Conservation (phyloP, 164 flowering plant species). For the Buxus sempervirens region DNA sequence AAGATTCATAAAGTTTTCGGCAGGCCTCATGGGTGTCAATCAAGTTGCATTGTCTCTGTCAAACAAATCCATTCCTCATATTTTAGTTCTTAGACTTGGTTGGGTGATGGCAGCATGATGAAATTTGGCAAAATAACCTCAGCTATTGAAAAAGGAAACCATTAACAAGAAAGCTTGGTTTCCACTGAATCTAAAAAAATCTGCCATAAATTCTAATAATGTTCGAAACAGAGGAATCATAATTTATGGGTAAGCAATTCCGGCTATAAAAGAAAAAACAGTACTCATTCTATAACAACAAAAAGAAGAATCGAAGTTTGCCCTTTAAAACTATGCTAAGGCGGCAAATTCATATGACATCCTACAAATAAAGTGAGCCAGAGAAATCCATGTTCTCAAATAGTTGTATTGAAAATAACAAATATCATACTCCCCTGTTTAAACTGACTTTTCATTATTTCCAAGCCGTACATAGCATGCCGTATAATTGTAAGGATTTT, state of each 20-base stretch:
- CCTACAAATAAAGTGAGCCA: background rate
- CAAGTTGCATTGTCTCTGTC: background rate
- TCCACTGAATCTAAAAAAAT: conserved; percentile 2
- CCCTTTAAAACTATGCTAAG: too few relatives aligned
- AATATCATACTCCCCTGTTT: background rate
- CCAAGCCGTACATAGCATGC: background rate
- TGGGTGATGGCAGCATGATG: background rate
- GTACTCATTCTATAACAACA: too few relatives aligned
- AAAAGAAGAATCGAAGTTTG: too few relatives aligned
- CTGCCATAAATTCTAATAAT: background rate
- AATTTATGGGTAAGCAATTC: too few relatives aligned
- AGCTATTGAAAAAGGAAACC: background rate
- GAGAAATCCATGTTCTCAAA: background rate
- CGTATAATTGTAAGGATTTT: background rate
- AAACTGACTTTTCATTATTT: background rate
- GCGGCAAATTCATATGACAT: background rate
- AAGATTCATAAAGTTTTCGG: background rate
- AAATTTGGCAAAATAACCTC: conserved; percentile 3
- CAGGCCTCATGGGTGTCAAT: background rate
- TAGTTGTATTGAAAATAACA: background rate
- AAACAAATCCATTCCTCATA: too few relatives aligned
- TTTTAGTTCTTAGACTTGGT: background rate
- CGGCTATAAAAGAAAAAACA: too few relatives aligned
- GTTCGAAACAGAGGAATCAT: too few relatives aligned
- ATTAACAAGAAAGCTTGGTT: conserved; percentile 4